Percentiles rank a stretch among this genome's conserved stretches.
phyloP scores from a whole-genome alignment of 805 yeast genomes.

The Yamadazyma ubonensis region DNA sequence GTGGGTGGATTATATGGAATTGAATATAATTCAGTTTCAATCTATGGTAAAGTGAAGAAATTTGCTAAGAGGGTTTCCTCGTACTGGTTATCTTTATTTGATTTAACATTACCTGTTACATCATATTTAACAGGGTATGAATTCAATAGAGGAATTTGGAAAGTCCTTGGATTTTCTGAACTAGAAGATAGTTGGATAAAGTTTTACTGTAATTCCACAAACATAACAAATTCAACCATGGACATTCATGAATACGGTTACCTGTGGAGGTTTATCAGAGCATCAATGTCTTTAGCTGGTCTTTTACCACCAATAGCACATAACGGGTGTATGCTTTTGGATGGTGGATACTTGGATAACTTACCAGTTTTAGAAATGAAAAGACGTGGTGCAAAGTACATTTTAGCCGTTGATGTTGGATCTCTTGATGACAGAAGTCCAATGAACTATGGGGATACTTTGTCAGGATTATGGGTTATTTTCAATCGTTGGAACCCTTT shows the following conservation, averaged over 20 bases:
- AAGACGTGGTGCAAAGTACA: constrained; percentile 77
- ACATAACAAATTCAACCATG: constrained; percentile 92
- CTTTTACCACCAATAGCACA: constrained; percentile 84
- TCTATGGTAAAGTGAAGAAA: constrained; percentile 84
- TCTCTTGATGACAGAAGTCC: constrained; percentile 90
- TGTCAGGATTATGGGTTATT: constrained; percentile 90
- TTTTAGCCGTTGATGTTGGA: constrained; percentile 95
- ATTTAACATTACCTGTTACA: constrained; percentile 89
- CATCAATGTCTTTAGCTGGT: constrained; percentile 96
- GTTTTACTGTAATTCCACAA: constrained; percentile 88
- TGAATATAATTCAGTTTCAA: constrained; percentile 88
- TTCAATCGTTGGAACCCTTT: constrained; percentile 88
- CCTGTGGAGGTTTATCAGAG: constrained; percentile 93
- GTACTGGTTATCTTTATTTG: constrained; percentile 79
- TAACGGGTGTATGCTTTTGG: constrained; percentile 88
- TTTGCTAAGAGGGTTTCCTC: constrained; percentile 82
- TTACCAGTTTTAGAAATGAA: constrained; percentile 92
- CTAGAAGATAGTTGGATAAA: constrained; percentile 96
- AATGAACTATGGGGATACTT: constrained; percentile 86
- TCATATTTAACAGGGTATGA: constrained; percentile 97
- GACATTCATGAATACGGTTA: constrained; percentile 90
- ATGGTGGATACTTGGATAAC: constrained; percentile 95
- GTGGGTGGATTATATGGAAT: constrained; percentile 94
- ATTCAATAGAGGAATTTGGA: constrained; percentile 97
- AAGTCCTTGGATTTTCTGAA: constrained; percentile 85